Evolutionary conservation across 2,329 filamentous ascomycete species (phyloP), one percentile per base, ranked within the genome.

Genomic region (Colletotrichum navitas): DNA sequence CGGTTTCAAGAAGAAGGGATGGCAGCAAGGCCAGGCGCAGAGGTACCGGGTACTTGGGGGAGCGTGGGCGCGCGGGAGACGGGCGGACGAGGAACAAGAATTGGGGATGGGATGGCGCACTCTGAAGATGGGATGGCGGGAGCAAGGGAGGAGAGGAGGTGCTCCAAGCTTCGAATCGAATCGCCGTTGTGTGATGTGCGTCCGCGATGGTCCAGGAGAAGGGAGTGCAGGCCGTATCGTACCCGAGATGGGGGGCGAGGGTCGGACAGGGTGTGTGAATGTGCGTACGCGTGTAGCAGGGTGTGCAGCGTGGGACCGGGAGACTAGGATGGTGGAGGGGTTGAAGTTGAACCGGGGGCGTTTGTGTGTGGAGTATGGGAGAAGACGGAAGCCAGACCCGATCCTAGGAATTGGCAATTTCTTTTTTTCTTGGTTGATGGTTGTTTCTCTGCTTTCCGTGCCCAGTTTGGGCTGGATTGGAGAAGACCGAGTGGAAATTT

Each of bases 321-420:
- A 71, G 68, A 63, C 64, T 29, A 67, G 68, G 68, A n/a, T n/a
- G 56, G 56, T 21, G 61, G 60, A 43, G 64, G 61, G 64, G 61
- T 62, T 11, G 34, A 29, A 12, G 56, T 66, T 43, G 63, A 34
- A 47, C 55, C 62, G 56, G 49, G 67, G 56, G 29, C 34, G 62
- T 71, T 21, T 51, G 43, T 54, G 68, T 71, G 68, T 71, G 59
- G 59, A 71, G 64, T 58, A 65, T 71, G 68, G 68, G 68, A 71
- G 24, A 71, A 71, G 64, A 68, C 68, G 68, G 68, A 71, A 71
- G 58, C 68, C 68, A 68, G 59, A 71, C 65, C 68, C 65, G 68
- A 71, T 71, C 49, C 58, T 14, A 71, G 68, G 68, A 68, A 68
- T 71, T 71, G 65, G 68, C 59, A 71, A 71, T 71, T 63, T 71